Percentiles rank a stretch among this genome's conserved stretches.
These are phyloP conservation scores for Claviceps monticola DNA, from an alignment of 2,329 filamentous ascomycete genomes.

Conservation along the genomic window DNA sequence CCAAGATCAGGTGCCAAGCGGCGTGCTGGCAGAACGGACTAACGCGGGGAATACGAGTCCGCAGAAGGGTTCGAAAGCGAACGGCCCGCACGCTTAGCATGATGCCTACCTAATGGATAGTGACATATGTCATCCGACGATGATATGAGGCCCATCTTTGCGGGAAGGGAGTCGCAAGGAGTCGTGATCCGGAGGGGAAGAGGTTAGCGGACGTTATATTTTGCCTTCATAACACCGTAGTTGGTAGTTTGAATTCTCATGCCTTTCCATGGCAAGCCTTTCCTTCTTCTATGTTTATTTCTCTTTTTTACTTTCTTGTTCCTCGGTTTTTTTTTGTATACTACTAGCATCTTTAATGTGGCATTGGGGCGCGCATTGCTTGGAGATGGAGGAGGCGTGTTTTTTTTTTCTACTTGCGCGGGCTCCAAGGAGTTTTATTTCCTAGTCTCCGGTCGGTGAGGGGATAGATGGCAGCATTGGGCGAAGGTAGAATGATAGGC, in stretches of 20 bases:
- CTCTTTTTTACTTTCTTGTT: background rate
- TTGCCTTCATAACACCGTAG: background rate
- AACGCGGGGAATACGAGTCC: conserved; percentile 20
- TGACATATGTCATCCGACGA: no score
- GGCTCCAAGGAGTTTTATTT: background rate
- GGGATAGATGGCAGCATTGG: background rate
- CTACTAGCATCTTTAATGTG: background rate
- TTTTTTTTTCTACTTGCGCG: background rate
- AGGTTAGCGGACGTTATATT: background rate
- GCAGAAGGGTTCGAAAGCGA: conserved; percentile 19
- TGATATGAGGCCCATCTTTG: no score
- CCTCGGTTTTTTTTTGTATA: conserved; percentile 1
- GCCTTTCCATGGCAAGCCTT: background rate
- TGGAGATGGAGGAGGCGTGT: background rate
- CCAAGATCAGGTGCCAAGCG: conserved; percentile 11
- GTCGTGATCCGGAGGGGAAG: background rate
- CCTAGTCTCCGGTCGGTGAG: background rate
- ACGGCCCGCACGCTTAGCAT: conserved; percentile 14
- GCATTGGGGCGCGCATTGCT: background rate
- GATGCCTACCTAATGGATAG: background rate
- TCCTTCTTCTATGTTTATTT: background rate
- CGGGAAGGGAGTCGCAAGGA: no score
- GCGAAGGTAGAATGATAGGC: background rate
- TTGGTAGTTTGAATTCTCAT: background rate
- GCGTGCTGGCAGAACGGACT: conserved; percentile 21